These are phyloP conservation scores for Suhomyces chickasaworum DNA, from an alignment of 1,139 yeast genomes.

Conservation along the genomic window DNA sequence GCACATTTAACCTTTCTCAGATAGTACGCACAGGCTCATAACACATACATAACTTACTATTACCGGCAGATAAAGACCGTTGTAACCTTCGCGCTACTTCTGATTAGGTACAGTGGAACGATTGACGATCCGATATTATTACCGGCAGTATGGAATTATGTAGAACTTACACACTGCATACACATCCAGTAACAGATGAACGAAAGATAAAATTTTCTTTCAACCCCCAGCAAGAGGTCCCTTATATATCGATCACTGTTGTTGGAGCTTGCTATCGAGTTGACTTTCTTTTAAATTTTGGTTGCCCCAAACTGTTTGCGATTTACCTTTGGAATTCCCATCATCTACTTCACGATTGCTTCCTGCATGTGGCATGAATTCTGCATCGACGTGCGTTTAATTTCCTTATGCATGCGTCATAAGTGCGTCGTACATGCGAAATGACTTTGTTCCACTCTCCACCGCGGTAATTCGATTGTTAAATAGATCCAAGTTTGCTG, in stretches of 20 bases:
- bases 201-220: too few relatives aligned
- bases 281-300: too few relatives aligned
- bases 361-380: constrained; percentile 1
- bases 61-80: constrained; percentile 11
- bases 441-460: background rate
- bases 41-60: background rate
- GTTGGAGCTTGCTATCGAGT: too few relatives aligned
- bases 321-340: background rate
- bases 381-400: background rate
- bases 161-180: constrained; percentile 2
- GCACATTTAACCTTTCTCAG: constrained; percentile 9
- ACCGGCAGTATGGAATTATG: constrained; percentile 11
- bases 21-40: background rate
- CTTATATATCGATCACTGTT: too few relatives aligned
- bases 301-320: background rate
- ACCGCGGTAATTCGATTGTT: constrained; percentile 3
- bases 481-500: constrained; percentile 1
- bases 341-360: constrained; percentile 1
- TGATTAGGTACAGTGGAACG: constrained; percentile 6
- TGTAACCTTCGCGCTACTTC: constrained; percentile 9
- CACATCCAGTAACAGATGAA: background rate
- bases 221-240: too few relatives aligned
- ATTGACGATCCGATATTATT: constrained; percentile 11
- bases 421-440: constrained; percentile 1
- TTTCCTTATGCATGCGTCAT: background rate